A percentile compares a stretch with the other conserved stretches of the same genome.
These are phyloP conservation scores for Vickermania spadyakhi DNA, from an alignment of 208 protist genomes.

Conservation along the genomic window DNA sequence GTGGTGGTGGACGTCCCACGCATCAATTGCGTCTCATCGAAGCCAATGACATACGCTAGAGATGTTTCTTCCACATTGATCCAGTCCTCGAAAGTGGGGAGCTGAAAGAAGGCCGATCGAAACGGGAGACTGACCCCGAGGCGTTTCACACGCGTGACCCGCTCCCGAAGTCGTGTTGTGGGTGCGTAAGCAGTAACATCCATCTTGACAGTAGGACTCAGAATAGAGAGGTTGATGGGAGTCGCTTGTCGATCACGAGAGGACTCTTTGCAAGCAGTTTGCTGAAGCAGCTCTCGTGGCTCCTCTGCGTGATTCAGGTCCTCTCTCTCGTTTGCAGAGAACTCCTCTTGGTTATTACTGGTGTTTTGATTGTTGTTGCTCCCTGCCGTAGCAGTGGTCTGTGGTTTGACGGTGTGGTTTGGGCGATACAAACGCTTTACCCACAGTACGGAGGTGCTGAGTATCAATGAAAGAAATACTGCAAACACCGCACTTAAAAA, in stretches of 20 bases:
- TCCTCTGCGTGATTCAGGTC: background rate
- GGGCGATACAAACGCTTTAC: slow-evolving; percentile 64
- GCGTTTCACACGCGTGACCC: slow-evolving; percentile 16
- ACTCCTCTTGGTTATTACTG: background rate
- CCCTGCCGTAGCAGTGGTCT: background rate
- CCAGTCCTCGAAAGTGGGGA: slow-evolving; percentile 40
- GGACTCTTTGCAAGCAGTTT: background rate
- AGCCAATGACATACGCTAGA: slow-evolving; percentile 30
- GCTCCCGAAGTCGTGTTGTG: background rate
- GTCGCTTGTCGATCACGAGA: background rate
- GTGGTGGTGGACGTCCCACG: background rate
- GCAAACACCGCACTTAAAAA: slow-evolving; percentile 22
- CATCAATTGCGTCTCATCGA: background rate
- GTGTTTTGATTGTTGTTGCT: background rate
- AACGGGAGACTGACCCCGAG: slow-evolving; percentile 46
- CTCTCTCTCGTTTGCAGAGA: background rate
- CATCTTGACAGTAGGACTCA: background rate
- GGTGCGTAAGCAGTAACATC: background rate
- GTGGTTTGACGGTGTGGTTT: slow-evolving; percentile 60
- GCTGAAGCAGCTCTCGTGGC: background rate
- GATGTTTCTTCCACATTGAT: slow-evolving; percentile 51
- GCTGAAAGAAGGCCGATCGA: slow-evolving; percentile 36
- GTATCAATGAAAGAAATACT: slow-evolving; percentile 25
- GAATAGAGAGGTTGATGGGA: background rate
- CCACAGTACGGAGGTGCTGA: slow-evolving; percentile 37